These are phyloP conservation scores for Carex kokanica DNA, from an alignment of 176 grass and related monocot genomes.

Conservation along the genomic window DNA sequence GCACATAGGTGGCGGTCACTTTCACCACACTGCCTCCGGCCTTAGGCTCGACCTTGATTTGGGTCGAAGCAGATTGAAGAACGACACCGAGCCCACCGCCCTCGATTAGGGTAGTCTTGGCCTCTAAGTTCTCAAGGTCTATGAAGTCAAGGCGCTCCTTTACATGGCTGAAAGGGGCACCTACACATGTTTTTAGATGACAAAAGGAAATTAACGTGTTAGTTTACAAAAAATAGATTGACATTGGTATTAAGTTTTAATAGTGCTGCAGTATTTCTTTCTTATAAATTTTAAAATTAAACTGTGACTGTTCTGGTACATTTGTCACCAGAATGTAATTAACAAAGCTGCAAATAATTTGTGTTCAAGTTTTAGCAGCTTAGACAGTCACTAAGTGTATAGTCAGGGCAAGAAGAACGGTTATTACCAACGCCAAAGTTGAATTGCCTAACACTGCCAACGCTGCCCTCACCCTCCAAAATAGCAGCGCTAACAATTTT, in stretches of 20 bases:
- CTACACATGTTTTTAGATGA: too few species aligned
- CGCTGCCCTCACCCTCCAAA: slow-evolving; percentile 36
- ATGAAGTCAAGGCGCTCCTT: too few species aligned
- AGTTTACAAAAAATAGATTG: neutral
- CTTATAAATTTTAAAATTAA: neutral
- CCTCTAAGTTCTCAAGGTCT: too few species aligned
- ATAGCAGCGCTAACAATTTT: slow-evolving; percentile 44
- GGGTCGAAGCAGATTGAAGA: too few species aligned
- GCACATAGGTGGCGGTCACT: too few species aligned
- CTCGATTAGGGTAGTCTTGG: too few species aligned
- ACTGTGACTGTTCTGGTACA: neutral
- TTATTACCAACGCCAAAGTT: slow-evolving; percentile 64
- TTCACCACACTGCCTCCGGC: too few species aligned
- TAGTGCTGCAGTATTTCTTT: neutral
- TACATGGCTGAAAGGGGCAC: too few species aligned
- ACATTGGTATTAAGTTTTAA: neutral
- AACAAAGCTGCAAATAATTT: neutral
- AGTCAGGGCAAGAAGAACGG: neutral
- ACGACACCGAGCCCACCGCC: too few species aligned
- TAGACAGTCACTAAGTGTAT: neutral
- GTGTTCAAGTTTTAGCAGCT: neutral
- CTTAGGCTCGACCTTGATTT: too few species aligned
- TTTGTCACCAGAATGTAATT: neutral
- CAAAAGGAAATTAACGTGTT: neutral
- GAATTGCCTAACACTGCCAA: slow-evolving; percentile 62